Percentiles rank a stretch among this genome's conserved stretches.
Conservation (phyloP, 2,329 filamentous ascomycete genomes). For the Arthrobotrys musiformis region DNA sequence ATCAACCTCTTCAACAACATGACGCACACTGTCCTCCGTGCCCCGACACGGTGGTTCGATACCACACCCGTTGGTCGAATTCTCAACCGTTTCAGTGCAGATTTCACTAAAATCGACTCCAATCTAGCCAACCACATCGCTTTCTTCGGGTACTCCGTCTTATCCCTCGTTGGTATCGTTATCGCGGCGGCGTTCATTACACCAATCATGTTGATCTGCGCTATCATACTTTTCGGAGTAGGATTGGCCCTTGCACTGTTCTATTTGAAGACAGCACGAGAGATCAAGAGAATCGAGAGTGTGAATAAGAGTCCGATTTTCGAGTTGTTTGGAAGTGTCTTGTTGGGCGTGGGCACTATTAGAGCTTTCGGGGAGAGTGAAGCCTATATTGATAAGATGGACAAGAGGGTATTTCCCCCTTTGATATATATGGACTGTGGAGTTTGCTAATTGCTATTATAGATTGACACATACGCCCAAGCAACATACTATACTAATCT, state of each 20-base stretch:
- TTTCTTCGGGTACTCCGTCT: conserved; percentile 70
- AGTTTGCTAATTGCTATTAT: conserved; percentile 4
- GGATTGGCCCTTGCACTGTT: conserved; percentile 70
- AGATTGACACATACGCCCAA: conserved; percentile 74
- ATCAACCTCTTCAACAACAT: conserved; percentile 74
- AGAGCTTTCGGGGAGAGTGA: conserved; percentile 77
- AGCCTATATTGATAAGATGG: conserved; percentile 76
- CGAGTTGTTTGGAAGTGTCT: conserved; percentile 78
- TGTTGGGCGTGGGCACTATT: conserved; percentile 79
- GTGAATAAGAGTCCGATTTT: conserved; percentile 82
- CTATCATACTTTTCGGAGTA: conserved; percentile 69
- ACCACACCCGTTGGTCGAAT: conserved; percentile 81
- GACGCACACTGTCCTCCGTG: conserved; percentile 74
- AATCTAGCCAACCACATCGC: conserved; percentile 73
- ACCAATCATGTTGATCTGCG: conserved; percentile 72
- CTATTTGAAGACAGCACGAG: conserved; percentile 77
- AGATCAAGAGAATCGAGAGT: conserved; percentile 80
- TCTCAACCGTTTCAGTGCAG: conserved; percentile 80
- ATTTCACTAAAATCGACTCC: conserved; percentile 79
- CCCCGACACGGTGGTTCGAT: conserved; percentile 82
- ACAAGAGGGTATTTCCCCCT: conserved; percentile 63
- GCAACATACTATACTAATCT: conserved; percentile 76
- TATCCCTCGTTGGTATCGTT: conserved; percentile 74
- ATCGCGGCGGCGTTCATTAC: conserved; percentile 76
- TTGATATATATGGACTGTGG: neutral